These are phyloP conservation scores for Fusarium sp. DNA, from an alignment of 2,329 filamentous ascomycete genomes.

Conservation along the genomic window DNA sequence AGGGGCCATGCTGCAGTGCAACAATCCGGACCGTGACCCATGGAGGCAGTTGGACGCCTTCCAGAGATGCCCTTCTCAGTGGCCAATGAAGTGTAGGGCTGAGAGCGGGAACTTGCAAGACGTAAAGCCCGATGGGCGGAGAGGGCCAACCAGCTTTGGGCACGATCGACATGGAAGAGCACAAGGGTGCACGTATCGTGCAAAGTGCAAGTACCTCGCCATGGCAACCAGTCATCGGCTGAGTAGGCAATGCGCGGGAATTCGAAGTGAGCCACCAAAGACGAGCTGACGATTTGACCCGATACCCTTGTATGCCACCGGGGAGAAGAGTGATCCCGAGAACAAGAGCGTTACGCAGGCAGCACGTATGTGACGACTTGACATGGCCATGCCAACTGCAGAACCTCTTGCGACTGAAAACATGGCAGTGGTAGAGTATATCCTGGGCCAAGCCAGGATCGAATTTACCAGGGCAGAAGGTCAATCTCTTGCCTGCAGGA, in stretches of 20 bases:
- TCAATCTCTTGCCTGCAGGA: slow-evolving; percentile 33
- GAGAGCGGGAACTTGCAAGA: slow-evolving; percentile 27
- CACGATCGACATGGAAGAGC: slow-evolving; percentile 27
- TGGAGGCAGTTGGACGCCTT: slow-evolving; percentile 27
- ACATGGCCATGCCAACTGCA: slow-evolving; percentile 27
- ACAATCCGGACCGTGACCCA: slow-evolving; percentile 18
- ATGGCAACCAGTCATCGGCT: slow-evolving; percentile 1
- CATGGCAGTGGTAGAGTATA: slow-evolving; percentile 19
- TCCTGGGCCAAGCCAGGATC: slow-evolving; percentile 24
- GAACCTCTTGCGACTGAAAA: slow-evolving; percentile 5
- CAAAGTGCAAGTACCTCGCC: neutral
- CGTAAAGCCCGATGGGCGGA: slow-evolving; percentile 13
- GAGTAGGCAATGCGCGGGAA: neutral
- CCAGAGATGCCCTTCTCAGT: slow-evolving; percentile 1
- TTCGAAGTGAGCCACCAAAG: slow-evolving; percentile 4
- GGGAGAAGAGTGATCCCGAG: neutral
- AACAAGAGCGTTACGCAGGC: neutral
- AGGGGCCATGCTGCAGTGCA: slow-evolving; percentile 38
- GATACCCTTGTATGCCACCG: slow-evolving; percentile 4
- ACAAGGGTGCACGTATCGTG: slow-evolving; percentile 18
- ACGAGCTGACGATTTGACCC: slow-evolving; percentile 6
- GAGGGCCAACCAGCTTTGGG: slow-evolving; percentile 27
- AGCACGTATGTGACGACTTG: slow-evolving; percentile 24
- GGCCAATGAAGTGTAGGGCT: slow-evolving; percentile 33
- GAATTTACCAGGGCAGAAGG: slow-evolving; percentile 20